These are phyloP conservation scores for Thermomucor indicae-seudaticae DNA, from an alignment of 371 early-diverging fungal species.

Conservation along the genomic window DNA sequence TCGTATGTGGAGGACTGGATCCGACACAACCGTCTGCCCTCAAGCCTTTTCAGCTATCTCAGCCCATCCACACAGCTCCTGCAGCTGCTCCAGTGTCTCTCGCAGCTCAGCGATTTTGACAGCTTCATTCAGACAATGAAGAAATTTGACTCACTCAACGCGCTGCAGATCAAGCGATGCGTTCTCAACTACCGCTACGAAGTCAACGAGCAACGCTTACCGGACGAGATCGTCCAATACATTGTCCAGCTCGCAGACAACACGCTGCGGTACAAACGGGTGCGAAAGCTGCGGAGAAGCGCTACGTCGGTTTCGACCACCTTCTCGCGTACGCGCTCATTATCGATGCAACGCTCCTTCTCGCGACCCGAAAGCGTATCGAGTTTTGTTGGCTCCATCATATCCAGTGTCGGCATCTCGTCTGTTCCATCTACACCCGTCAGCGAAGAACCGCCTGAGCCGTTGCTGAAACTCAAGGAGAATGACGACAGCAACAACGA, in stretches of 20 bases:
- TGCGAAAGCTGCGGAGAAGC: conserved; percentile 39
- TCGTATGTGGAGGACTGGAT: conserved; percentile 83
- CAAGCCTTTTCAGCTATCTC: conserved; percentile 40
- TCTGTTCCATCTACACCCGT: conserved; percentile 15
- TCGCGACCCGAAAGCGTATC: conserved; percentile 30
- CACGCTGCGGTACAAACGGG: conserved; percentile 47
- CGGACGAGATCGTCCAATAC: conserved; percentile 69
- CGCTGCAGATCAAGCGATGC: conserved; percentile 69
- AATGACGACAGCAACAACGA: conserved; percentile 2
- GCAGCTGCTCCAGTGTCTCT: conserved; percentile 78
- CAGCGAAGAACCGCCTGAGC: conserved; percentile 10
- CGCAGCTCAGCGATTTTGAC: conserved; percentile 59
- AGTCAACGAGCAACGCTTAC: conserved; percentile 69
- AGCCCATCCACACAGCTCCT: conserved; percentile 71
- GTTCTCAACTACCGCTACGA: conserved; percentile 84
- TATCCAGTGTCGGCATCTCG: conserved; percentile 15
- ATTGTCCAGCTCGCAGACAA: conserved; percentile 65
- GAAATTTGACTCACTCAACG: conserved; percentile 59
- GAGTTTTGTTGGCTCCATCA: conserved; percentile 26
- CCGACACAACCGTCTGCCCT: conserved; percentile 50
- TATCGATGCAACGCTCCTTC: conserved; percentile 19
- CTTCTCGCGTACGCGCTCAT: conserved; percentile 5
- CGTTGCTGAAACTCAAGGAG: neutral
- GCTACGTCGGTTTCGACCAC: too few relatives aligned
- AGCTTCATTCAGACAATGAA: conserved; percentile 70